phyloP scores from a whole-genome alignment of 805 yeast genomes.

The Ogataea philodendri region DNA sequence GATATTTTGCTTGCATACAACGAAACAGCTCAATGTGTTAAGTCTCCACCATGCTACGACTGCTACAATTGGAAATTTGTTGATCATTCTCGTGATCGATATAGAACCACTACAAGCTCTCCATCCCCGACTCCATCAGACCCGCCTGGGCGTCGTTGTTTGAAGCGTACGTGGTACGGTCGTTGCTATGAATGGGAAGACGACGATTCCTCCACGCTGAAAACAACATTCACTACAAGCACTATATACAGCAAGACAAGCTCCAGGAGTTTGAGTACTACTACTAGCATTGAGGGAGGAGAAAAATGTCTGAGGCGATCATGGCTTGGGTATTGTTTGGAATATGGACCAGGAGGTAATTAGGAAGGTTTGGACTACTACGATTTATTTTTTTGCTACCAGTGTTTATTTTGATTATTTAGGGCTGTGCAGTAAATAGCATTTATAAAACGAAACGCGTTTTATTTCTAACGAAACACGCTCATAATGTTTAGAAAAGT shows the following conservation, averaged over 20 bases:
- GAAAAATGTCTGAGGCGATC: conserved; percentile 20
- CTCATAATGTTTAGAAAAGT: conserved; percentile 62
- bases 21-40: conserved; percentile 68
- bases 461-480: conserved; percentile 7
- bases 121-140: conserved; percentile 24
- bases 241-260: conserved; percentile 8
- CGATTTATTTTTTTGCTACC: not conserved
- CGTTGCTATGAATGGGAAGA: conserved; percentile 37
- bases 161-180: conserved; percentile 67
- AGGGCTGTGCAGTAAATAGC: conserved; percentile 4
- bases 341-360: conserved; percentile 16
- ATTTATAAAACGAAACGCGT: conserved; percentile 6
- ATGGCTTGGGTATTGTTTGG: conserved; percentile 24
- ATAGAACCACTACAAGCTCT: conserved; percentile 30
- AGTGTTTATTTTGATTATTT: conserved; percentile 1
- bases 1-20: conserved; percentile 71
- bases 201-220: conserved; percentile 19
- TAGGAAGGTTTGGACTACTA: not conserved
- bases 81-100: conserved; percentile 40
- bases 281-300: conserved; percentile 3
- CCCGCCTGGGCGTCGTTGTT: conserved; percentile 43
- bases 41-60: conserved; percentile 82
- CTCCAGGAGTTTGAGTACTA: conserved; percentile 4
- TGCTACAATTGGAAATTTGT: conserved; percentile 87
- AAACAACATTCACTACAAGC: conserved; percentile 12